Percentiles rank a stretch among this genome's conserved stretches.
These are phyloP conservation scores for Auxenochlorella pyrenoidosa DNA, from an alignment of 139 green algal genomes.

Conservation along the genomic window DNA sequence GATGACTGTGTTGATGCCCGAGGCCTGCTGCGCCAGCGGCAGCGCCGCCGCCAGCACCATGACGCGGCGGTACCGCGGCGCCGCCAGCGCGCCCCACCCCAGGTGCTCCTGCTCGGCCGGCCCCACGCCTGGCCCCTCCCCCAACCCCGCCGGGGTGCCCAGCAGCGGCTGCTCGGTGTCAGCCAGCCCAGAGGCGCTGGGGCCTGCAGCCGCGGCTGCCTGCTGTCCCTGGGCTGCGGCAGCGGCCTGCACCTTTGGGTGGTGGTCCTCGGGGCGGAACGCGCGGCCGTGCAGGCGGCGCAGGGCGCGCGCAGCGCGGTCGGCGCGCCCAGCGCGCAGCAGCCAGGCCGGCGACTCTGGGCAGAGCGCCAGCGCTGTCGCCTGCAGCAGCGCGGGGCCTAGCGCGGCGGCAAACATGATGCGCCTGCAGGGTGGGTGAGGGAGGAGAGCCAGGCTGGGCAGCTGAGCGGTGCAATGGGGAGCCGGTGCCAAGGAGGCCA, in stretches of 20 bases:
- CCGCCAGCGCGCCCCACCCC: constrained; percentile 45
- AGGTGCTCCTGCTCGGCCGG: neutral
- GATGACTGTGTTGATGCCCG: constrained; percentile 89
- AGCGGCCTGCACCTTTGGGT: neutral
- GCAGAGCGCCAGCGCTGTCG: constrained; percentile 47
- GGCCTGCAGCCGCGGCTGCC: neutral
- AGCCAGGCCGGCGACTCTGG: constrained; percentile 84
- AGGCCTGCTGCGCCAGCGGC: constrained; percentile 78
- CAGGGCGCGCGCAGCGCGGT: constrained; percentile 15
- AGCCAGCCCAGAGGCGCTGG: neutral
- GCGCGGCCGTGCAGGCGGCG: constrained; percentile 30
- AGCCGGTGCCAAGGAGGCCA: too few relatives aligned
- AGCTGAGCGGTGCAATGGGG: too few relatives aligned
- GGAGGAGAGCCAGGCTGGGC: too few relatives aligned
- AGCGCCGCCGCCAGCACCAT: constrained; percentile 67
- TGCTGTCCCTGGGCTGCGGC: neutral
- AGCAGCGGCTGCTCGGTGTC: constrained; percentile 20
- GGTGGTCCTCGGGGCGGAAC: constrained; percentile 1
- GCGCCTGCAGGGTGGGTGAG: constrained; percentile 43
- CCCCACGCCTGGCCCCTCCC: neutral
- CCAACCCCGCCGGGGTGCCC: neutral
- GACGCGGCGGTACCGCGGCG: constrained; percentile 58
- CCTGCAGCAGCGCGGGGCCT: constrained; percentile 65
- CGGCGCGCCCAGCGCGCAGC: constrained; percentile 43
- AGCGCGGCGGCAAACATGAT: constrained; percentile 67